Conservation (phyloP, 2,329 filamentous ascomycete species). For the Fusarium tupiense region DNA sequence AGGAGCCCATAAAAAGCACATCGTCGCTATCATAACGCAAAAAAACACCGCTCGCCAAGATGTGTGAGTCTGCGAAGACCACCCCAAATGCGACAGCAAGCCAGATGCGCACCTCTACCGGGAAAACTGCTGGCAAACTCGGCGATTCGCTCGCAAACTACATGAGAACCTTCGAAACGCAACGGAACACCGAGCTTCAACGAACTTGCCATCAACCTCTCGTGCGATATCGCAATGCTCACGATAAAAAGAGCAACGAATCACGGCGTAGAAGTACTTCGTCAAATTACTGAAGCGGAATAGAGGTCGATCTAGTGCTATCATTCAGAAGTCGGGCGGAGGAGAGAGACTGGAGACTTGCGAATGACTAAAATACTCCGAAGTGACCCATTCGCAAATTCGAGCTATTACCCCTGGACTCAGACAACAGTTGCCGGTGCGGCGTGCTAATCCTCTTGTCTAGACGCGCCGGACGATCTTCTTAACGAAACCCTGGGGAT, state of each 20-base stretch:
- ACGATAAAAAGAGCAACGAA: fast-evolving
- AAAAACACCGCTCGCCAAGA: too few species aligned
- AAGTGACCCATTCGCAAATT: neutral
- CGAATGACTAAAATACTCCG: fast-evolving
- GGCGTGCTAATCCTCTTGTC: fast-evolving
- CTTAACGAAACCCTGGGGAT: fast-evolving
- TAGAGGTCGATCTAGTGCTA: fast-evolving
- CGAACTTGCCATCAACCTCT: fast-evolving
- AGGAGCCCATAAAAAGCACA: fast-evolving
- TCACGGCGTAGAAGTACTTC: neutral
- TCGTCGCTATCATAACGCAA: fast-evolving
- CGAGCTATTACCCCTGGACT: neutral
- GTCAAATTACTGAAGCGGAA: neutral
- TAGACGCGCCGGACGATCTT: too few species aligned
- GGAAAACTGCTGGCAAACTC: fast-evolving
- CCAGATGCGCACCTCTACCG: neutral
- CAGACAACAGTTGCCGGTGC: neutral
- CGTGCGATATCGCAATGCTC: neutral
- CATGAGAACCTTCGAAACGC: fast-evolving
- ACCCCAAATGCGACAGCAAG: neutral
- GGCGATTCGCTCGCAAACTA: neutral
- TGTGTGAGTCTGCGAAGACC: neutral
- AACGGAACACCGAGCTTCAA: too few species aligned
- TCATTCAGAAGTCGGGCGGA: fast-evolving
- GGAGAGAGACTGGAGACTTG: neutral